A percentile compares a stretch with the other conserved stretches of the same genome.
These are phyloP conservation scores for Picea glauca DNA, from an alignment of 75 land plant genomes.

Conservation along the genomic window DNA sequence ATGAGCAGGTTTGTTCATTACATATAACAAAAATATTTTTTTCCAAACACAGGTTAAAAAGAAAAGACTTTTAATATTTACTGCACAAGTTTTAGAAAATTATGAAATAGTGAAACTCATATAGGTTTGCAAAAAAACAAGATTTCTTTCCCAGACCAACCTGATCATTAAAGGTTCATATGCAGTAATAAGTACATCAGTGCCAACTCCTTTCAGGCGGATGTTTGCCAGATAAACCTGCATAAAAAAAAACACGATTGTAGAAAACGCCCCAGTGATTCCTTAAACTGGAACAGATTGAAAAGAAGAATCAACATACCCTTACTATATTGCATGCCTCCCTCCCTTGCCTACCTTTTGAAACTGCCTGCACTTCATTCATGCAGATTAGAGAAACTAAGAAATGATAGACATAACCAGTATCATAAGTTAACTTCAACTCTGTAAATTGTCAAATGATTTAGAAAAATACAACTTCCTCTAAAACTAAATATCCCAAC, in stretches of 20 bases:
- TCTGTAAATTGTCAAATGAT: no score
- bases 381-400: neutral
- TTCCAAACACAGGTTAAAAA: no score
- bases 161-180: slow-evolving; percentile 82
- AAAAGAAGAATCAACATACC: slow-evolving; percentile 29
- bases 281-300: neutral
- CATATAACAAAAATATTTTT: no score
- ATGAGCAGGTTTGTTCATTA: no score
- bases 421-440: no score
- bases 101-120: neutral
- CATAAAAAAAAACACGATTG: neutral
- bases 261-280: neutral
- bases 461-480: no score
- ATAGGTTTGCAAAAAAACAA: neutral
- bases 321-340: slow-evolving; percentile 81
- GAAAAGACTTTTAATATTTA: neutral
- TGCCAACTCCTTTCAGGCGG: slow-evolving; percentile 63
- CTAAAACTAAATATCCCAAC: no score
- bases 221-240: slow-evolving; percentile 93
- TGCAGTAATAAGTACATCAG: slow-evolving; percentile 82
- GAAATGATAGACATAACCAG: neutral
- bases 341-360: slow-evolving; percentile 87
- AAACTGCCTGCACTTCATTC: slow-evolving; percentile 51
- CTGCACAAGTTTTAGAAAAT: neutral
- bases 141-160: slow-evolving; percentile 30